Evolutionary conservation across 2,329 filamentous ascomycete genomes (phyloP), one percentile per base, ranked within the genome.

Genomic region (Coleophoma cylindrospora): DNA sequence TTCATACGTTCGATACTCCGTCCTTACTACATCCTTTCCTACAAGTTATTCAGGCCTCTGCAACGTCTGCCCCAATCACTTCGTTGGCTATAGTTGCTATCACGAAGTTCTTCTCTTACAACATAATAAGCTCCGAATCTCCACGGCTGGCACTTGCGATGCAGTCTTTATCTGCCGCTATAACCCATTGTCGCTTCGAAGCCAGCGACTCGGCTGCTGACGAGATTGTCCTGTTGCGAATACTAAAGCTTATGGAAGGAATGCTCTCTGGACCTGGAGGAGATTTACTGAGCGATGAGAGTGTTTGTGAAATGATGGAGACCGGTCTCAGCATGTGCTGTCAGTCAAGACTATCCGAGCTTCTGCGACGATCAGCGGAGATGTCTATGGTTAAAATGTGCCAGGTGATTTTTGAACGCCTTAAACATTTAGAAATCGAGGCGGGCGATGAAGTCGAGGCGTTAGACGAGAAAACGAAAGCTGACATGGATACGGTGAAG

Each of bases 301-400:
- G 92, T 64, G 91, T 99, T 11, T 99, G 95, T 66, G 91, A 96
- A 67, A 97, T 99, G 91, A 97, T 99, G 92, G 94, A 96, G 67
- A 92, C 91, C 2, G 94, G 92, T 1, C 71, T 99, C 57, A 96
- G 91, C 64, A 97, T 99, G 75, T 99, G 94, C 74, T 99, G 92
- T 56, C 91, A 97, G 64, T 83, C 89, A 49, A 83, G 92, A 49
- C 84, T 97, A 54, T 96, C 91, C 10, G 91, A 96, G 61, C 84
- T 97, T 4, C 74, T 99, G 49, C 83, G 92, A 56, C 81, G 91
- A 56, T 95, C 91, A 17, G 94, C 94, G 2, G 94, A 99, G 69
- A 94, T 95, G 64, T 87, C 91, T 49, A 96, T 99, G 91, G 89
- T 97, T 43, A 89, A 90, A 58, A 99, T 99, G 94, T 97, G 94